phyloP scores from a whole-genome alignment of 202 grass and related monocot genomes.

The Musa balbisiana region DNA sequence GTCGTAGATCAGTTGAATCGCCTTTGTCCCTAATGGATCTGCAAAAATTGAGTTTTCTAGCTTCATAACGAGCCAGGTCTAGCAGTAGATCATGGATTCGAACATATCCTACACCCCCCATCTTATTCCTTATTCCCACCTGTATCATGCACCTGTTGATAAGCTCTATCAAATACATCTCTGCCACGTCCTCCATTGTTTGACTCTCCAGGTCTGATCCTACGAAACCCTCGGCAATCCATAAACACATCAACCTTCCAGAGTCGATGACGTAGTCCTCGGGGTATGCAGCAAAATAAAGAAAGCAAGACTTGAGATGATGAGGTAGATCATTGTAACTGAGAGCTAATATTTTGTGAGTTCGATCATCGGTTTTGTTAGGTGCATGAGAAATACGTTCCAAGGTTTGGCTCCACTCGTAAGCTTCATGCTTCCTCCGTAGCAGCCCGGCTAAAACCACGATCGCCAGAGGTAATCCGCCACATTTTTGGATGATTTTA shows the following conservation, averaged over 20 bases:
- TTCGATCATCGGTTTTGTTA: neutral
- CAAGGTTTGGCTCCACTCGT: neutral
- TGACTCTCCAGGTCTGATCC: slow-evolving; percentile 28
- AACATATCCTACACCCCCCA: slow-evolving; percentile 27
- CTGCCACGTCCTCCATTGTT: slow-evolving; percentile 47
- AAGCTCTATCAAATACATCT: slow-evolving; percentile 44
- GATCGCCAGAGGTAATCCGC: too few relatives aligned
- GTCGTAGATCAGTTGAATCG: neutral
- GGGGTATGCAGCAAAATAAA: slow-evolving; percentile 48
- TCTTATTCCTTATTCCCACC: slow-evolving; percentile 33
- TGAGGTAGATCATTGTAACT: slow-evolving; percentile 39
- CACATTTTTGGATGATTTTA: too few relatives aligned
- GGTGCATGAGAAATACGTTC: slow-evolving; percentile 1
- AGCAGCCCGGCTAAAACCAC: too few relatives aligned
- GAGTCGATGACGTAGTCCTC: slow-evolving; percentile 35
- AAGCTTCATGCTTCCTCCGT: too few relatives aligned
- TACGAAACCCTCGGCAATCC: slow-evolving; percentile 55
- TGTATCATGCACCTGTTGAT: slow-evolving; percentile 44
- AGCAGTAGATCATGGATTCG: slow-evolving; percentile 44
- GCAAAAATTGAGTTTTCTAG: neutral
- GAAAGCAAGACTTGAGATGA: slow-evolving; percentile 51
- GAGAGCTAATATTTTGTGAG: neutral
- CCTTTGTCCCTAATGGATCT: neutral
- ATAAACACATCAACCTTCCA: slow-evolving; percentile 42
- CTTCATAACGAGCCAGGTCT: slow-evolving; percentile 40